Evolutionary conservation across 202 grass and related monocot genomes (phyloP), one percentile per base, ranked within the genome.

Genomic region (Zizania palustris): DNA sequence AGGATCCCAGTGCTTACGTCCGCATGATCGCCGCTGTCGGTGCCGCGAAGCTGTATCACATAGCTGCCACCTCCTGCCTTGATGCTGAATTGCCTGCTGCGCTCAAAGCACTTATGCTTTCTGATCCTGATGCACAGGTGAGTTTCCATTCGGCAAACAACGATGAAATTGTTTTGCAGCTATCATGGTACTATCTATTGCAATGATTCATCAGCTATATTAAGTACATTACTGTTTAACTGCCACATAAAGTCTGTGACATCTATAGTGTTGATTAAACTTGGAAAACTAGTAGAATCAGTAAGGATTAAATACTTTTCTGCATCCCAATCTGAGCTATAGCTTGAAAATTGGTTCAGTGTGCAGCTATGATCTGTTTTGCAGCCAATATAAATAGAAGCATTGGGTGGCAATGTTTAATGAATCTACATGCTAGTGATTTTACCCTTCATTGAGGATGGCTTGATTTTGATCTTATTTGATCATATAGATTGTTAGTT

Each of bases 71-170:
- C 10, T 90, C 90, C 37, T 99, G 96, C 77, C 83, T 96, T 69
- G 96, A 99, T 57, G 93, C 96, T 65, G 92, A 99, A 45, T 86
- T 99, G 33, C 90, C 96, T 8, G 92, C 88, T 69, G 59, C 75
- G 11, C 92, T 99, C 74, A 99, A 99, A 79, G 87, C 73, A 22
- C 79, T 96, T 22, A 96, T 99, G 96, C 96, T 99, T 67, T 84
- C 90, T 1, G 96, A 99, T 80, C 83, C 90, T 2, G 92, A 99
- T 60, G 88, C 96, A 1, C 96, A 99, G 92, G 96, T 99, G 7
- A 77, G 39, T 50, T 7, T 3, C 18, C 41, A 18, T 2, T 28
- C 28, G 1, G 2, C 28, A 28, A 28, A 28, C 28, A 36, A 57
- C 69, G 37, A 16, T 44, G 68, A 63, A 51, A 63, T 44, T 15